Evolutionary conservation across 345 rosid species (phyloP), one percentile per base, ranked within the genome.

Genomic region (Ceriops tagal): DNA sequence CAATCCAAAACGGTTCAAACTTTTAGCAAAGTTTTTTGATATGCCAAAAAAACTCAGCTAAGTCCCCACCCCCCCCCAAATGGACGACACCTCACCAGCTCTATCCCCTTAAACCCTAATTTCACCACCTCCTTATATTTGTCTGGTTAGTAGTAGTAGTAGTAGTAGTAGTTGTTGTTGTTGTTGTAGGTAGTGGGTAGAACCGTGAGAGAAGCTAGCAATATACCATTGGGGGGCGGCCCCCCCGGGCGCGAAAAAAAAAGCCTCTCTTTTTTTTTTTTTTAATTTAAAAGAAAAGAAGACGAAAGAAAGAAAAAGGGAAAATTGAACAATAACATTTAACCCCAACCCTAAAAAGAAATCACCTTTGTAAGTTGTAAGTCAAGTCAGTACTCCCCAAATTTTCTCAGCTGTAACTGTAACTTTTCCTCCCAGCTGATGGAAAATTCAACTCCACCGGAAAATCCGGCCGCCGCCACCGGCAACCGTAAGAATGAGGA

Each of bases 391-490:
- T 24, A 5, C 28, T 35, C 71, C 58, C 30, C 20, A 24, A 31
- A 34, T 60, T 70, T 64, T 64, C 65, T 60, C 18, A 20, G 24
- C 64, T 80, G 68, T 78, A 34, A 34, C 37, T 34, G 37, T 78
- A 78, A 80, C 59, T 72, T 64, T 68, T 58, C 20, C 20, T 10
- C 37, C 61, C 4, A 18, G 37, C 27, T 65, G 51, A 81, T 83
- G 86, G 86, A 84, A 71, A 58, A 37, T 69, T 75, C 86, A 26
- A 51, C 63, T 66, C 60, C 35, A 27, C 82, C 80, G 67, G 84
- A 67, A 62, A 81, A 68, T 59, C 35, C 77, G 21, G 56, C 24
- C 34, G 60, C 64, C 28, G 66, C 5, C 35, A 53, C 63, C 52
- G 78, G 65, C 27, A 49, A 52, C 73, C 58, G 21, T 61, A 75